Evolutionary conservation across 2,329 filamentous ascomycete species (phyloP).

Genomic region (Penicillium decumbens): DNA sequence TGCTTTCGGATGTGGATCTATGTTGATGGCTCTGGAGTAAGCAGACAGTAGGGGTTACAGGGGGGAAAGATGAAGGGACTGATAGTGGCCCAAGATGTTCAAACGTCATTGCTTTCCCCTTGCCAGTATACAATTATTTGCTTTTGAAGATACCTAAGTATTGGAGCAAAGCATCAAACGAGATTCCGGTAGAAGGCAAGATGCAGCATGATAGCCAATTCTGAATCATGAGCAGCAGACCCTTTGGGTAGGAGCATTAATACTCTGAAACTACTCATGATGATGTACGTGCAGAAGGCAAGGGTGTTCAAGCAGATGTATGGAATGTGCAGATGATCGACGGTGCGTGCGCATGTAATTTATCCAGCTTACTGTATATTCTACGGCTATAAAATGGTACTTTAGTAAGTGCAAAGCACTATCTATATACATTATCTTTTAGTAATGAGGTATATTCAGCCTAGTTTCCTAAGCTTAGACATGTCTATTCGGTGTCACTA

Average conservation of each 20-base stretch:
- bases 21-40: background rate
- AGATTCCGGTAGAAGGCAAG: constrained; percentile 7
- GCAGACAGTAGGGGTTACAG: background rate
- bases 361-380: constrained; percentile 15
- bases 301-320: background rate
- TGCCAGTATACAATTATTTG: background rate
- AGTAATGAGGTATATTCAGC: background rate
- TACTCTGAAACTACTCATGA: background rate
- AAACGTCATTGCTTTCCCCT: constrained; percentile 1
- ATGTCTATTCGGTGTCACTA: background rate
- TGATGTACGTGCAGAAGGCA: background rate
- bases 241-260: constrained; percentile 4
- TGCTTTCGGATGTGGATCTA: background rate
- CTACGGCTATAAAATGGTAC: background rate
- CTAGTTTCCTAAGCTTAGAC: background rate
- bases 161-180: constrained; percentile 1
- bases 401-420: background rate
- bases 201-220: constrained; percentile 10
- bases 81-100: background rate
- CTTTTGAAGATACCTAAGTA: background rate
- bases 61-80: background rate
- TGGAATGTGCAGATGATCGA: constrained; percentile 16
- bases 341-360: constrained; percentile 21
- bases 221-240: background rate
- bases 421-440: no score